These are phyloP conservation scores for Metschnikowia anglica DNA, from an alignment of 805 yeast genomes.

Conservation along the genomic window DNA sequence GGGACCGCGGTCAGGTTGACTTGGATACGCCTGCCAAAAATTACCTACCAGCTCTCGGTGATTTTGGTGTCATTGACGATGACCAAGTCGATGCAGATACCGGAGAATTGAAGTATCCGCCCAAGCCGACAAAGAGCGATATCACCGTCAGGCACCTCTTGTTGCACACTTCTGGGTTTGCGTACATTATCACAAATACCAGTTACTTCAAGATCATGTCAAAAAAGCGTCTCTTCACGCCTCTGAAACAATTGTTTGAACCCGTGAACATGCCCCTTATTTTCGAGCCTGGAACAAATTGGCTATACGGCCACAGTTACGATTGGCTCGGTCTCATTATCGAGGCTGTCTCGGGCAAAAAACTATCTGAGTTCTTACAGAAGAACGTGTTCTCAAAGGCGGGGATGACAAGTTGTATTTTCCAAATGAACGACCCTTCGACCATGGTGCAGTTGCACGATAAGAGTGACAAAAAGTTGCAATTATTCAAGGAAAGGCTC, in stretches of 20 bases:
- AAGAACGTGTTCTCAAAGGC: slow-evolving; percentile 33
- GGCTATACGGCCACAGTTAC: slow-evolving; percentile 37
- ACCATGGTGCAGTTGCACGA: slow-evolving; percentile 11
- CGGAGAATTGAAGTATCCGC: slow-evolving; percentile 14
- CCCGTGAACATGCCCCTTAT: slow-evolving; percentile 25
- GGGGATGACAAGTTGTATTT: slow-evolving; percentile 31
- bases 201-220: slow-evolving; percentile 28
- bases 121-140: slow-evolving; percentile 12
- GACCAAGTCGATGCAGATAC: slow-evolving; percentile 17
- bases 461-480: slow-evolving; percentile 6
- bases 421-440: slow-evolving; percentile 10
- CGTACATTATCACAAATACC: slow-evolving; percentile 33
- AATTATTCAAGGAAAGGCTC: slow-evolving; percentile 5
- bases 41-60: slow-evolving; percentile 34
- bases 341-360: slow-evolving; percentile 33
- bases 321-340: slow-evolving; percentile 43
- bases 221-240: slow-evolving; percentile 23
- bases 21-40: slow-evolving; percentile 35
- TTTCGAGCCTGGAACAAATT: slow-evolving; percentile 40
- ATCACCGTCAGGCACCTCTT: slow-evolving; percentile 20
- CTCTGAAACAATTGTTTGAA: slow-evolving; percentile 26
- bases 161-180: slow-evolving; percentile 29
- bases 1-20: slow-evolving; percentile 32
- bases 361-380: slow-evolving; percentile 32
- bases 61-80: slow-evolving; percentile 16